phyloP scores from a whole-genome alignment of 352 stramenopile genomes.

The Phytophthora parvispora region DNA sequence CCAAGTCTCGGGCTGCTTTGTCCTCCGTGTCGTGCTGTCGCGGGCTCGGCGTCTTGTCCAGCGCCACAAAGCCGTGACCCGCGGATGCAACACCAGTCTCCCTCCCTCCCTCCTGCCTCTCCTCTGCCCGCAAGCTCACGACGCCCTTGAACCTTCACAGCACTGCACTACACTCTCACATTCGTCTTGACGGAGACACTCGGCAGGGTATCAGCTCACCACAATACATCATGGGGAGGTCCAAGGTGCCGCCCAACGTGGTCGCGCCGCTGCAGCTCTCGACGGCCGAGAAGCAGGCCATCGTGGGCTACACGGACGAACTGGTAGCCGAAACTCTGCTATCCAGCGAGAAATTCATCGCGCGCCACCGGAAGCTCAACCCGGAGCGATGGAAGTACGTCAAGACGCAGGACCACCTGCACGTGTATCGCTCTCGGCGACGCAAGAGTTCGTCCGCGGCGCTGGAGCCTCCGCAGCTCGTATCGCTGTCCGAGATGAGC shows the following conservation, averaged over 20 bases:
- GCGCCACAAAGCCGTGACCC: constrained; percentile 8
- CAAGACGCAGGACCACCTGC: constrained; percentile 39
- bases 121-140: constrained; percentile 15
- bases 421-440: constrained; percentile 44
- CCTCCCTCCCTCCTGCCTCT: constrained; percentile 19
- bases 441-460: constrained; percentile 28
- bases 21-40: constrained; percentile 11
- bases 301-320: constrained; percentile 43
- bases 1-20: background rate
- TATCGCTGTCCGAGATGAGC: constrained; percentile 23
- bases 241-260: constrained; percentile 31
- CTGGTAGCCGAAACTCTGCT: constrained; percentile 40
- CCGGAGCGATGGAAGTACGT: constrained; percentile 44
- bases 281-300: constrained; percentile 21
- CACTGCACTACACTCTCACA: background rate
- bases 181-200: background rate
- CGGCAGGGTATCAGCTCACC: background rate
- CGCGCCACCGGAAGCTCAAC: constrained; percentile 37
- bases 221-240: constrained; percentile 36
- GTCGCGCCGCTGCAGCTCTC: constrained; percentile 35
- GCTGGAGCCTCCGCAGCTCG: constrained; percentile 11
- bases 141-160: constrained; percentile 1
- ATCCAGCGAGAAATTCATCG: constrained; percentile 40
- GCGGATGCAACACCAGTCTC: constrained; percentile 17
- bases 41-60: constrained; percentile 3